Percentiles rank a stretch among this genome's conserved stretches.
Evolutionary conservation across 2,329 filamentous ascomycete species (phyloP).

Genomic region (Lasiodiplodia sp.): DNA sequence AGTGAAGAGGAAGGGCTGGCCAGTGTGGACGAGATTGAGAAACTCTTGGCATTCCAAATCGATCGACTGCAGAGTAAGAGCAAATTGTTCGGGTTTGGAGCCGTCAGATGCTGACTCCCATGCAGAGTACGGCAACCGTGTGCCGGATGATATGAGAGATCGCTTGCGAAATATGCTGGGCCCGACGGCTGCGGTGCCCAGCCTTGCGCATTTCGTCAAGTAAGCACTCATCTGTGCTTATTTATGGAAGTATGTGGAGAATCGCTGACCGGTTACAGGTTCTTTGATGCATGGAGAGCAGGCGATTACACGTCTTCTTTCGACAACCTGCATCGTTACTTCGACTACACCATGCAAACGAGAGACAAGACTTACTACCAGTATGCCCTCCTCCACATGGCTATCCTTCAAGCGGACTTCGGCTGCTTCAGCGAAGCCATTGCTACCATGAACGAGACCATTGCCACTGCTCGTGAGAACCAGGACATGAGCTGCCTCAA

Average conservation of each 20-base stretch:
- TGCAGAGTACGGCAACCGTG: constrained; percentile 75
- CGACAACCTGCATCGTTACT: constrained; percentile 91
- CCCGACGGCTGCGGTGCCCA: constrained; percentile 73
- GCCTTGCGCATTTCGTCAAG: constrained; percentile 77
- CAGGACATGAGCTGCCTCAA: constrained; percentile 92
- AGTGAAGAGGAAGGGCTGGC: constrained; percentile 52
- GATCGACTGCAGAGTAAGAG: constrained; percentile 79
- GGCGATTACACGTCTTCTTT: constrained; percentile 91
- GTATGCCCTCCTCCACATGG: constrained; percentile 91
- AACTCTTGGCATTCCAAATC: constrained; percentile 85
- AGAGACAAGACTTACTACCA: constrained; percentile 88
- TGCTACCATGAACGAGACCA: constrained; percentile 93
- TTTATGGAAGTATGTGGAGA: no score
- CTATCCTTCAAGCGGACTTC: constrained; percentile 93
- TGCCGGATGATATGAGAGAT: constrained; percentile 76
- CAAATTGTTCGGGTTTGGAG: background rate
- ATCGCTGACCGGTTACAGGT: constrained; percentile 59
- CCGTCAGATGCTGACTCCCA: background rate
- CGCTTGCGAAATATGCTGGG: constrained; percentile 74
- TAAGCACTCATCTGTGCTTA: constrained; percentile 42
- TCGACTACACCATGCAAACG: constrained; percentile 93
- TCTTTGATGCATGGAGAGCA: constrained; percentile 89
- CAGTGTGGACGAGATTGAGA: constrained; percentile 81
- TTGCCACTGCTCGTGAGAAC: constrained; percentile 92
- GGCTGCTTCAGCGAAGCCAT: constrained; percentile 89